Evolutionary conservation across 2,329 filamentous ascomycete genomes (phyloP), one percentile per base, ranked within the genome.

Genomic region (Cercospora brassicicola): DNA sequence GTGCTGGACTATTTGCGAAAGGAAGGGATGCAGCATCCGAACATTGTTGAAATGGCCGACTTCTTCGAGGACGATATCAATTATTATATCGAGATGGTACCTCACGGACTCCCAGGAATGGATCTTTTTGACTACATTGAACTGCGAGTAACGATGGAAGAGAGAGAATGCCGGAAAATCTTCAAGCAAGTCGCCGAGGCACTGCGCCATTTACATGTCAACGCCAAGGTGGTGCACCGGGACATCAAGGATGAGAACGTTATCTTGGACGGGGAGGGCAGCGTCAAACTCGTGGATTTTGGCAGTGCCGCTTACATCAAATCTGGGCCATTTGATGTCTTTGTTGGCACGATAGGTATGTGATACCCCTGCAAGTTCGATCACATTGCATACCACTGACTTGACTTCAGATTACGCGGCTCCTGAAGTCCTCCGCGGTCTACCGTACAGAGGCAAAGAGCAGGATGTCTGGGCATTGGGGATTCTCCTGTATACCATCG

Each of bases 211-310:
- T 83, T 99, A 51, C 95, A 99, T 77, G 93, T 88, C 64, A 94
- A 91, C 78, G 94, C 94, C 0, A 85, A 91, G 61, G 94, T 99
- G 8, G 95, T 99, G 10, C 95, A 99, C 80, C 90, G 95, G 39
- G 95, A 99, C 77, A 98, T 99, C 85, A 99, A 99, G 79, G 95
- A 99, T 76, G 95, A 99, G 81, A 99, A 99, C 74, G 92, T 99
- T 31, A 91, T 99, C 65, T 84, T 99, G 15, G 95, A 99, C 76
- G 94, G 95, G 39, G 94, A 98, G 78, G 94, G 94, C 28, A 90
- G 91, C 73, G 96, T 99, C 81, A 98, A 97, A 82, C 84, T 99
- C 76, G 98, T 98, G 73, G 95, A 99, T 80, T 99, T 99, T 81
- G 95, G 95, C 68, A 97, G 94, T 78, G 95, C 95, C 67, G 94